Evolutionary conservation across 306 rosid genomes (phyloP).

Genomic region (Arachis stenosperma): DNA sequence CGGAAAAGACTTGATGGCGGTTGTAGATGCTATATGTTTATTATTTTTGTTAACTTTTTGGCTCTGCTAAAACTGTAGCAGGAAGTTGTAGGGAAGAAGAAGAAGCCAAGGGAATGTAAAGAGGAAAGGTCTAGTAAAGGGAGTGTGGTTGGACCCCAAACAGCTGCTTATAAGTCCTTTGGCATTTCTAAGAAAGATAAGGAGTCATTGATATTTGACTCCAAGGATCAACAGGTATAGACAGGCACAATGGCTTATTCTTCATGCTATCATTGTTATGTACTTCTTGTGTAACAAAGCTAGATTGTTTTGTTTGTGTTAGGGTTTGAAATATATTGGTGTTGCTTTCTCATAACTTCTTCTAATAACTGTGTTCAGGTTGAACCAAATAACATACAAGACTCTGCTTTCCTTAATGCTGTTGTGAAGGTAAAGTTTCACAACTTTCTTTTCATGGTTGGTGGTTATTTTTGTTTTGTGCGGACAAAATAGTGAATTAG

Average conservation of each 20-base stretch:
- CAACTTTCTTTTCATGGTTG: background rate
- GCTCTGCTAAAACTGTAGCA: conserved; percentile 43
- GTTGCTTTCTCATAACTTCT: conserved; percentile 7
- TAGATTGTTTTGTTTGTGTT: background rate
- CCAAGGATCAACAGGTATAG: conserved; percentile 72
- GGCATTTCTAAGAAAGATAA: conserved; percentile 68
- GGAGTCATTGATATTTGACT: conserved; percentile 48
- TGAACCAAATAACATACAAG: conserved; percentile 69
- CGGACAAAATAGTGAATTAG: background rate
- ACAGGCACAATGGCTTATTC: background rate
- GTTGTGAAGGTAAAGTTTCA: conserved; percentile 81
- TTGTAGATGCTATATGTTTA: background rate
- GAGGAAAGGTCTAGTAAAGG: conserved; percentile 50
- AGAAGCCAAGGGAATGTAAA: conserved; percentile 44
- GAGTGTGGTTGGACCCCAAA: conserved; percentile 43
- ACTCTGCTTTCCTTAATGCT: conserved; percentile 80
- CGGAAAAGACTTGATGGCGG: background rate
- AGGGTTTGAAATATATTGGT: conserved; percentile 3
- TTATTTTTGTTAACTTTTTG: background rate
- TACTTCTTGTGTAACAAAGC: background rate
- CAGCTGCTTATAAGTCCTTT: conserved; percentile 57
- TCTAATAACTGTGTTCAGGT: conserved; percentile 51
- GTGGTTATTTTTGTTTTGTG: conserved; percentile 10
- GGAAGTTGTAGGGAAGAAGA: conserved; percentile 45
- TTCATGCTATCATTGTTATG: background rate